phyloP scores from a whole-genome alignment of 2,329 filamentous ascomycete genomes.

The Ceratocystis variospora region DNA sequence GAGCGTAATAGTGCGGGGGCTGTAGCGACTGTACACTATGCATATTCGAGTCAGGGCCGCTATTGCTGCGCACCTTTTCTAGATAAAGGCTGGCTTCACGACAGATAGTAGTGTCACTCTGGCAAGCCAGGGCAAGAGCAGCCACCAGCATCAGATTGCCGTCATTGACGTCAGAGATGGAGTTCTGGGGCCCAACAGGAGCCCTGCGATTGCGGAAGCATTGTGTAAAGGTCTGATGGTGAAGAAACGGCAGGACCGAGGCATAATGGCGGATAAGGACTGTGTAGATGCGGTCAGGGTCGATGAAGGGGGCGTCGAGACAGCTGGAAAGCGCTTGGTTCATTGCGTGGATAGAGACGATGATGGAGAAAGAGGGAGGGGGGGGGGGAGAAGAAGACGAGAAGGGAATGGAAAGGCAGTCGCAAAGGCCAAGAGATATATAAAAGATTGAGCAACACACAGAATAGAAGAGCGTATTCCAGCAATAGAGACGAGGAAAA shows the following conservation, averaged over 20 bases:
- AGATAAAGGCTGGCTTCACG: not conserved
- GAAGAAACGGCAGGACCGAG: conserved; percentile 3
- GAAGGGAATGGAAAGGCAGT: not conserved
- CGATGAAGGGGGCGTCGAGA: conserved; percentile 1
- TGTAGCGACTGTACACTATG: not conserved
- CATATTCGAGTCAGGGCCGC: not conserved
- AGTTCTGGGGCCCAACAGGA: not conserved
- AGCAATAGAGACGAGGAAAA: not conserved
- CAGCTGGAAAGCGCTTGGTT: not conserved
- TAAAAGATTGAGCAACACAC: no score
- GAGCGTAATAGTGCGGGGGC: not conserved
- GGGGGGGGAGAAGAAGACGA: not conserved
- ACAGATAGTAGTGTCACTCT: not conserved
- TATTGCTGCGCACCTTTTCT: not conserved
- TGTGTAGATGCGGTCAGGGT: not conserved
- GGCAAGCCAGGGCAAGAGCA: conserved; percentile 6
- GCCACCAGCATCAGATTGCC: conserved; percentile 3
- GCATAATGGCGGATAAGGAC: not conserved
- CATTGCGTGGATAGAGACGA: not conserved
- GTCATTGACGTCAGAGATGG: not conserved
- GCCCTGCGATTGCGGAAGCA: not conserved
- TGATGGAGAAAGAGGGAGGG: not conserved
- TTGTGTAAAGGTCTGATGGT: not conserved
- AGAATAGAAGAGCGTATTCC: not conserved
- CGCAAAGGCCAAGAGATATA: no score